Conservation (phyloP, 805 yeast species). For the Metschnikowia cubensis region DNA sequence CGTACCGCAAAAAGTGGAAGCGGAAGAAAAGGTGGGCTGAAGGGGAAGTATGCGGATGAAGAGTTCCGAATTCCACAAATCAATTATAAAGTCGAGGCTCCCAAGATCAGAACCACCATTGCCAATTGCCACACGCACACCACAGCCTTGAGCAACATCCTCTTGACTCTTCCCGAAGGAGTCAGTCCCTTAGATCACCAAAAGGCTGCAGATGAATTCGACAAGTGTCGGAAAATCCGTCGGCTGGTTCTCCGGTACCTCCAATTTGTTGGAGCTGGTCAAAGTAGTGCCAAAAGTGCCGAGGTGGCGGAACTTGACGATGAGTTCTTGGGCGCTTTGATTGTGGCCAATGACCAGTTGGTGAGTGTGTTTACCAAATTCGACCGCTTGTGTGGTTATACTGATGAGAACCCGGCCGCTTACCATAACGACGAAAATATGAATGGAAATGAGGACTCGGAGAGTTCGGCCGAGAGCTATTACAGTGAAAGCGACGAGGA, state of each 20-base stretch:
- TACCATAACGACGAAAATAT: background rate
- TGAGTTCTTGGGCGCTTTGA: slow-evolving; percentile 80
- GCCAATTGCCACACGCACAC: slow-evolving; percentile 76
- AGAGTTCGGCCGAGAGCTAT: slow-evolving; percentile 29
- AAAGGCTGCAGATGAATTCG: slow-evolving; percentile 61
- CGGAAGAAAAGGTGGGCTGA: slow-evolving; percentile 1
- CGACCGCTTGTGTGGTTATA: slow-evolving; percentile 50
- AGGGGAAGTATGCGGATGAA: slow-evolving; percentile 37
- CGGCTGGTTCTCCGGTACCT: slow-evolving; percentile 75
- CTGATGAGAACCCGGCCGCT: slow-evolving; percentile 17
- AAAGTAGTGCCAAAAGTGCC: slow-evolving; percentile 24
- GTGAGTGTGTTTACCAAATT: slow-evolving; percentile 67
- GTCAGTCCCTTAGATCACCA: slow-evolving; percentile 61
- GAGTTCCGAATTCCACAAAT: slow-evolving; percentile 64
- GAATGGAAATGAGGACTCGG: background rate
- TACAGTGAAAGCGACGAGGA: slow-evolving; percentile 37
- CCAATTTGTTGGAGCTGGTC: slow-evolving; percentile 66
- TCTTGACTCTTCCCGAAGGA: slow-evolving; percentile 38
- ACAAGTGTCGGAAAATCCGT: slow-evolving; percentile 70
- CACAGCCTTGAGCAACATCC: slow-evolving; percentile 57
- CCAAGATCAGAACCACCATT: slow-evolving; percentile 61
- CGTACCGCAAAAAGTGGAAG: background rate
- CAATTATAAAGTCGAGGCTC: slow-evolving; percentile 65
- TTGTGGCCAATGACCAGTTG: slow-evolving; percentile 87
- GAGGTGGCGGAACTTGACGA: slow-evolving; percentile 48